Evolutionary conservation across 1,139 yeast genomes (phyloP).

Genomic region (Casaregolazyma lundiana): DNA sequence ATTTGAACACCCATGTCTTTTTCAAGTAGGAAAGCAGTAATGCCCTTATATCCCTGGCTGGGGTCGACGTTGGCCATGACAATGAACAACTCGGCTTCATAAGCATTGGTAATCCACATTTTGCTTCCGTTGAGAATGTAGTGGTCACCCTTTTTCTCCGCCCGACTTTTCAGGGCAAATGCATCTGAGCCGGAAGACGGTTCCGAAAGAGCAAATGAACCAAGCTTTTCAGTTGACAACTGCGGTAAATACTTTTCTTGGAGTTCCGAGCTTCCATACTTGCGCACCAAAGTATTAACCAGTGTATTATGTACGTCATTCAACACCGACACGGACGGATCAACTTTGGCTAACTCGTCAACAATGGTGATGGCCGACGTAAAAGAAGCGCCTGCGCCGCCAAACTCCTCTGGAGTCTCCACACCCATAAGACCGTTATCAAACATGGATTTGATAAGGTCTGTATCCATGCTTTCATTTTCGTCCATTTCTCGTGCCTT

Average conservation of each 20-base stretch:
- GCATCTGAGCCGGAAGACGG: slow-evolving; percentile 44
- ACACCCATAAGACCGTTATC: slow-evolving; percentile 43
- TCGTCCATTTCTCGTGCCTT: slow-evolving; percentile 42
- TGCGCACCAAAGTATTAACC: slow-evolving; percentile 40
- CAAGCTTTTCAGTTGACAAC: slow-evolving; percentile 36
- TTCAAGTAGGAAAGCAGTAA: slow-evolving; percentile 43
- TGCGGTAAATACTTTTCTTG: slow-evolving; percentile 39
- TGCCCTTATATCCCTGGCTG: slow-evolving; percentile 41
- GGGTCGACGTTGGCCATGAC: slow-evolving; percentile 42
- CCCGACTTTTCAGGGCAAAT: slow-evolving; percentile 40
- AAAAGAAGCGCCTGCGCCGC: slow-evolving; percentile 44
- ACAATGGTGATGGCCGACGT: slow-evolving; percentile 43
- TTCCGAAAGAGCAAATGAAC: slow-evolving; percentile 41
- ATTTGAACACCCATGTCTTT: slow-evolving; percentile 39
- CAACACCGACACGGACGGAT: slow-evolving; percentile 40
- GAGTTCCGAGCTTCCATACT: slow-evolving; percentile 36
- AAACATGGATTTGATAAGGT: slow-evolving; percentile 36
- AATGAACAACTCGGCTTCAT: slow-evolving; percentile 41
- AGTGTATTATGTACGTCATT: slow-evolving; percentile 45
- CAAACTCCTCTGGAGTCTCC: slow-evolving; percentile 42
- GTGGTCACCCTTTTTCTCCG: slow-evolving; percentile 33
- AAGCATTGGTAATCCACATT: slow-evolving; percentile 45
- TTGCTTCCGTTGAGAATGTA: slow-evolving; percentile 39
- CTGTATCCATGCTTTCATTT: slow-evolving; percentile 38
- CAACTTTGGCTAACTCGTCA: slow-evolving; percentile 43